Base-by-base conservation (phyloP, 306 rosid species). In the Luffa acutangula region DNA sequence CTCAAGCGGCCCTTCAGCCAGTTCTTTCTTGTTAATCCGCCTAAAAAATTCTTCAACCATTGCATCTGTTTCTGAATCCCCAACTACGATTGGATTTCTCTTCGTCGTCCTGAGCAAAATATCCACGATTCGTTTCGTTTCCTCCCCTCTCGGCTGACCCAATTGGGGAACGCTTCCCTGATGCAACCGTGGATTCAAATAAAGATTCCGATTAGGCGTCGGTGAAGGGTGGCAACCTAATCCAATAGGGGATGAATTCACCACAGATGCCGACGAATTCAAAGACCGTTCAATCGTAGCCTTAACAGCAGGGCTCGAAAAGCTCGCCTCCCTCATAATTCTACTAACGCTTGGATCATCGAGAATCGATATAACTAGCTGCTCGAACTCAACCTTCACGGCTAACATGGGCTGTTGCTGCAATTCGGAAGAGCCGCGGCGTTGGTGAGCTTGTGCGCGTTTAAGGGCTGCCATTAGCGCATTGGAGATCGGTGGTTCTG, bases 281-380 rank as follows among this genome's bases (percentile, higher is more conserved):
- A 95, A 82, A 7, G 99, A 88, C 74, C 92, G 94, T 59, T 91
- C 99, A 57, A 96, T 93, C 7, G 91, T 87, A 42, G 92, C 89
- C 25, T 96, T 96, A 1, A 96, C 98, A 0, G 97, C 96, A 2
- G 99, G 98, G 58, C 98, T 93, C 0, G 98, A 93, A 70, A 96
- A 96, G 71, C 96, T 93, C 2, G 99, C 99, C 25, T 96, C 99
- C 4, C 98, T 81, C 99, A 96, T 96, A 37, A 96, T 97, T 51
- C 98, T 79, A 81, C 99, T 96, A 1, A 96, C 99, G 73, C 98
- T 96, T 0, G 99, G 99, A 81, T 96, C 99, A 41, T 96, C 99
- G 7, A 96, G 97, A 53, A 93, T 96, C 2, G 99, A 96, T 48
- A 96, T 93, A 76, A 96, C 91, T 4, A 96, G 89, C 85, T 96